Evolutionary conservation across 805 yeast species (phyloP).

Genomic region (Sugiyamaella americana): DNA sequence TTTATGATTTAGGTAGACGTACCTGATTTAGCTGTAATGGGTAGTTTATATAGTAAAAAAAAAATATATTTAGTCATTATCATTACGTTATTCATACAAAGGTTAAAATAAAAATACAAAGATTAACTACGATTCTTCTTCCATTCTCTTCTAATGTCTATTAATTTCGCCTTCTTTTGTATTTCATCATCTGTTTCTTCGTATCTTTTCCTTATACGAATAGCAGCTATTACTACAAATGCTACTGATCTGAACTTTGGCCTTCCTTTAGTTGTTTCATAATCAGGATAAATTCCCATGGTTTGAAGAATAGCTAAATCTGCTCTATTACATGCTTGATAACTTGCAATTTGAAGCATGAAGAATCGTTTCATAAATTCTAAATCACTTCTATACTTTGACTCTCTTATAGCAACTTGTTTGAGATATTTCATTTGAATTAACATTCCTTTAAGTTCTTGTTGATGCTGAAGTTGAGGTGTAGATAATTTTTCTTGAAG

Average conservation of each 20-base stretch:
- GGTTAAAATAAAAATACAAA: no score
- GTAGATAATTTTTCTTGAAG: not conserved
- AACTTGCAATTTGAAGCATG: slow-evolving; percentile 25
- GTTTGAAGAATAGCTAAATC: slow-evolving; percentile 27
- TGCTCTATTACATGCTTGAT: slow-evolving; percentile 26
- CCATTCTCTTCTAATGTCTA: not conserved
- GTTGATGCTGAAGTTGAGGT: not conserved
- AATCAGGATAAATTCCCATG: slow-evolving; percentile 17
- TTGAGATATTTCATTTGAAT: slow-evolving; percentile 19
- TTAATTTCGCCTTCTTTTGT: not conserved
- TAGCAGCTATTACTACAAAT: slow-evolving; percentile 26
- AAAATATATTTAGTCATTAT: no score
- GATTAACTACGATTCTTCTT: no score
- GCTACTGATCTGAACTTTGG: slow-evolving; percentile 25
- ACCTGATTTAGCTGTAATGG: no score
- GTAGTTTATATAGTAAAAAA: no score
- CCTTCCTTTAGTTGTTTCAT: slow-evolving; percentile 4
- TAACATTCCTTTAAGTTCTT: slow-evolving; percentile 4
- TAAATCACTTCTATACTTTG: slow-evolving; percentile 24
- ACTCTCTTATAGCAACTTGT: slow-evolving; percentile 19
- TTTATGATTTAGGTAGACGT: no score
- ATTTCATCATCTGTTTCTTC: slow-evolving; percentile 11
- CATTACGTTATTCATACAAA: no score
- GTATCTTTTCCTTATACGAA: slow-evolving; percentile 25
- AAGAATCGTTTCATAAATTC: slow-evolving; percentile 31